Conservation (phyloP, 176 grass and related monocot genomes). For the Juncus inflexus region DNA sequence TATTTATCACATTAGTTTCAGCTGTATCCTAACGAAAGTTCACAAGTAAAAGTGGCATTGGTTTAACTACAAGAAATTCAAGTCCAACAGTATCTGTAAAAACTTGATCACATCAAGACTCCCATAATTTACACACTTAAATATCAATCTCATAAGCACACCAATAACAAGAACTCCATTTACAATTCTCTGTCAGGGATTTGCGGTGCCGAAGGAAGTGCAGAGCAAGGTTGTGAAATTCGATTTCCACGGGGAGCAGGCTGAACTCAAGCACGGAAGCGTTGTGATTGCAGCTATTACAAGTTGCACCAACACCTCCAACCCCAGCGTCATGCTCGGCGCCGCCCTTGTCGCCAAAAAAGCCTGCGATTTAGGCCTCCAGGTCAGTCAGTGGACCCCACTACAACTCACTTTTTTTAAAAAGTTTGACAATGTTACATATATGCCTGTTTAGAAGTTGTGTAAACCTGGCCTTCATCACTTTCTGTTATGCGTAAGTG, state of each 20-base stretch:
- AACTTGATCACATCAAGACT: no score
- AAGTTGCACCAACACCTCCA: constrained; percentile 98
- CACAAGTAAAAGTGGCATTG: no score
- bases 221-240: constrained; percentile 86
- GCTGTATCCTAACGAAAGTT: no score
- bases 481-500: no score
- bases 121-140: constrained; percentile 3
- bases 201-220: constrained; percentile 92
- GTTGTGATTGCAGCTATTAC: constrained; percentile 99
- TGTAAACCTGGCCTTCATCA: no score
- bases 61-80: no score
- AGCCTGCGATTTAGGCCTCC: constrained; percentile 89
- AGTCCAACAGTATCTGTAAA: no score
- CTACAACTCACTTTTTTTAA: constrained; percentile 1
- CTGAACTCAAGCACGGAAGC: constrained; percentile 89
- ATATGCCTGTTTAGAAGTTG: no score
- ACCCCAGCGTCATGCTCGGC: constrained; percentile 97
- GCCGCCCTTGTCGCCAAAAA: constrained; percentile 97
- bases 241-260: constrained; percentile 71
- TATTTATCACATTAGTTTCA: not conserved
- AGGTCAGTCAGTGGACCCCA: constrained; percentile 54
- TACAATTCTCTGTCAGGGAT: constrained; percentile 42
- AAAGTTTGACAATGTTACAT: not conserved
- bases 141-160: not conserved
- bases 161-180: no score